Evolutionary conservation across 2,329 filamentous ascomycete species (phyloP), one percentile per base, ranked within the genome.

Genomic region (Alternaria sp.): DNA sequence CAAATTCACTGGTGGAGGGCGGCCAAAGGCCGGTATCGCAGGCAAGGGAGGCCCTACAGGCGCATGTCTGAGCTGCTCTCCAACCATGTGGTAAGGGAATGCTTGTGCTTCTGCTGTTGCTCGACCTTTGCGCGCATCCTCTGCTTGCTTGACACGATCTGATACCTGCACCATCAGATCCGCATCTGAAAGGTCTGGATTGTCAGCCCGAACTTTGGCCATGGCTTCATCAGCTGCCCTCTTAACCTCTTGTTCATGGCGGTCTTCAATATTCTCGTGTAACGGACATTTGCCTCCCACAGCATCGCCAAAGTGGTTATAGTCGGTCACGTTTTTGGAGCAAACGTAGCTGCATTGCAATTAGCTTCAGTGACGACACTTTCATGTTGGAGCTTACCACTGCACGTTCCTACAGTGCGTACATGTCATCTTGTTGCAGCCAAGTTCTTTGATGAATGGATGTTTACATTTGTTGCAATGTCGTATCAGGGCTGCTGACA

Each of bases 371-470:
- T 30, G 1, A 14, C 7, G 3, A 14, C n/a, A n/a, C 5, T 1
- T 8, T n/a, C 4, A 20, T 14, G 12, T n/a, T 11, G 6, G 1
- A n/a, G 79, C 70, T 62, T 83, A 86, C 77, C 86, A 89, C 76
- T 88, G 86, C 7, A 80, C 59, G 43, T 83, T 83, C 4, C 69
- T 61, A 67, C 86, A 89, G n/a, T 84, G 84, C 0, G 86, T 81
- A 75, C 93, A 96, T 0, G 77, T 84, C 86, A 96, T 92, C 78
- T 94, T 94, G 80, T 96, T 96, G 80, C 93, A 96, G 3, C 93
- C 93, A 32, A 81, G 75, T 36, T 89, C 86, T 73, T 96, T 96
- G 75, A 96, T 85, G 69, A 94, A 95, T 0, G 89, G 87, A n/a
- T 87, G 86, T n/a, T 84, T 81, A 78, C 91, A 89, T 63, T 81